These are phyloP conservation scores for Globisporangium radiosum DNA, from an alignment of 352 stramenopile species.

Conservation along the genomic window DNA sequence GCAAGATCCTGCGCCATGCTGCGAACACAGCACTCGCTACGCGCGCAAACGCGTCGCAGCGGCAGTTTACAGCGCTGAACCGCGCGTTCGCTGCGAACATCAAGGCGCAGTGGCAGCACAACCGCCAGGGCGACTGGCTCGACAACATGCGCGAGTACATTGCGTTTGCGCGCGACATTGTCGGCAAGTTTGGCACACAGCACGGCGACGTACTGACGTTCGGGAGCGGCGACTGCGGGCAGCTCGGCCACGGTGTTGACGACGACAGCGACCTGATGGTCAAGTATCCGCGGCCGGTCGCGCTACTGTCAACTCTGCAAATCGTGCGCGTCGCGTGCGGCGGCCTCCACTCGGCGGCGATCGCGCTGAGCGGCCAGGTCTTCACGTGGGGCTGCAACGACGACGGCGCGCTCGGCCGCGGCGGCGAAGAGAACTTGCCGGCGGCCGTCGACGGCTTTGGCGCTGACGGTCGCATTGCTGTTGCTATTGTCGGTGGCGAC, in stretches of 20 bases:
- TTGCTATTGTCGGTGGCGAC: slow-evolving; percentile 90
- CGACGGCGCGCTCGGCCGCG: slow-evolving; percentile 85
- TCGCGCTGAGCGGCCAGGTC: slow-evolving; percentile 83
- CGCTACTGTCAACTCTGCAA: slow-evolving; percentile 27
- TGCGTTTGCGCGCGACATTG: slow-evolving; percentile 51
- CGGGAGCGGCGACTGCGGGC: slow-evolving; percentile 89
- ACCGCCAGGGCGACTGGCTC: slow-evolving; percentile 54
- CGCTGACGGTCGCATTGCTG: slow-evolving; percentile 18
- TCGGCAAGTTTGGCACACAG: slow-evolving; percentile 45
- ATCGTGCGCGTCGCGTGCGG: slow-evolving; percentile 83
- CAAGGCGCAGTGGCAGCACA: slow-evolving; percentile 56
- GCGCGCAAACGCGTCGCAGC: slow-evolving; percentile 31
- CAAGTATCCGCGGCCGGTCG: slow-evolving; percentile 55
- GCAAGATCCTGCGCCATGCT: slow-evolving; percentile 24
- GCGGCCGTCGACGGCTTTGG: slow-evolving; percentile 54
- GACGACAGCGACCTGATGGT: slow-evolving; percentile 76
- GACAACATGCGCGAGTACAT: slow-evolving; percentile 83
- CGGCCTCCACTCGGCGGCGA: slow-evolving; percentile 87
- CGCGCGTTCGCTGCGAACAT: slow-evolving; percentile 55
- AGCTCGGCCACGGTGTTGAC: slow-evolving; percentile 88
- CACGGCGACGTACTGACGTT: slow-evolving; percentile 68
- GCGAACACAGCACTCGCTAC: slow-evolving; percentile 12
- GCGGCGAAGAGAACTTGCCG: slow-evolving; percentile 75
- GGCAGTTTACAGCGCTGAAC: slow-evolving; percentile 64
- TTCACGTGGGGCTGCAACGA: slow-evolving; percentile 95